These are phyloP conservation scores for Linnemannia elongata DNA, from an alignment of 192 early-diverging fungal species.

Conservation along the genomic window DNA sequence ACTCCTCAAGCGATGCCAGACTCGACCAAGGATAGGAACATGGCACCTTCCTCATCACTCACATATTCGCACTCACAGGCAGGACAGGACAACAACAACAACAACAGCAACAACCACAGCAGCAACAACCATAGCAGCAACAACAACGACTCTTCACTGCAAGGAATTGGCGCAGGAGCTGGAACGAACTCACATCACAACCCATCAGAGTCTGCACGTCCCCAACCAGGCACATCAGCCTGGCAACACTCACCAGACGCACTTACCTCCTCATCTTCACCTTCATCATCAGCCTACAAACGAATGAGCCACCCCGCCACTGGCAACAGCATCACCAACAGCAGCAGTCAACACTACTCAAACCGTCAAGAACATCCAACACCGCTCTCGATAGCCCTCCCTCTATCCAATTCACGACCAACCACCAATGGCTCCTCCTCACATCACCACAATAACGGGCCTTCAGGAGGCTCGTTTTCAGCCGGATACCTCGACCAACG, in stretches of 20 bases:
- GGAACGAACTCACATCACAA: conserved; percentile 15
- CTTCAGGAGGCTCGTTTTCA: not conserved
- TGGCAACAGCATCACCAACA: not conserved
- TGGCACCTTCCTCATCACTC: conserved; percentile 9
- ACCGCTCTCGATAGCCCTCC: conserved; percentile 34
- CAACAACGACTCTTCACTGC: not conserved
- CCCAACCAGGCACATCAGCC: not conserved
- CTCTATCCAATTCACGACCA: conserved; percentile 10
- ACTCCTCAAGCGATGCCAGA: conserved; percentile 19
- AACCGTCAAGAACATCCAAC: not conserved
- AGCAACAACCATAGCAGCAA: no score
- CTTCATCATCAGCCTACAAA: conserved; percentile 14
- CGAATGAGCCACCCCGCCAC: not conserved
- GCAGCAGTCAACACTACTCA: conserved; percentile 3
- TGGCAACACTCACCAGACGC: conserved; percentile 9
- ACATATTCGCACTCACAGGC: not conserved
- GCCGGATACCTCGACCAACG: conserved; percentile 28
- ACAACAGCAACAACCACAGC: no score
- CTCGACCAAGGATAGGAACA: conserved; percentile 23
- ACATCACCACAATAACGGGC: not conserved
- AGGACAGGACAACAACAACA: not conserved
- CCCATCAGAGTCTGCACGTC: not conserved
- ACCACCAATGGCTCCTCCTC: not conserved
- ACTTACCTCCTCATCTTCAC: not conserved
- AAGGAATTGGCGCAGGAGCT: not conserved